Percentiles rank a stretch among this genome's conserved stretches.
Conservation (phyloP, 352 stramenopile genomes). For the Phytopythium mirpurense region DNA sequence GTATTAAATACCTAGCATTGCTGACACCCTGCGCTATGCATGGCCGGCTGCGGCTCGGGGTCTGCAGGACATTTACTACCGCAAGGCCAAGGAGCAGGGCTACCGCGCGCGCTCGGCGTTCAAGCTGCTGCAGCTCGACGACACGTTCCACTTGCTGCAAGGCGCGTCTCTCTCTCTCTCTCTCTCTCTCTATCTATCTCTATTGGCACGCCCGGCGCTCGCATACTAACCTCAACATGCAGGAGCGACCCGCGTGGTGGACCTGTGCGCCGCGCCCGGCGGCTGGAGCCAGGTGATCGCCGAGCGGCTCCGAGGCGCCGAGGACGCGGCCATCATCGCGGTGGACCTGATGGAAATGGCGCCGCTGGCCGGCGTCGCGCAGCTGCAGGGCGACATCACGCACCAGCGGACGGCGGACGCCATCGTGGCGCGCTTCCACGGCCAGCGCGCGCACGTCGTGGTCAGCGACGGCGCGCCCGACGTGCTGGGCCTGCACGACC, state of each 20-base stretch:
- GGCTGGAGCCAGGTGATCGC: conserved; percentile 86
- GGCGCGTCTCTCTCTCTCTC: conserved; percentile 9
- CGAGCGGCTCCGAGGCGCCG: conserved; percentile 45
- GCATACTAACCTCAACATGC: too few relatives aligned
- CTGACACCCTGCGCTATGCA: too few relatives aligned
- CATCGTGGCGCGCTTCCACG: conserved; percentile 63
- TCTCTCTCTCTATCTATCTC: background rate
- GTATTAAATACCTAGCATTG: too few relatives aligned
- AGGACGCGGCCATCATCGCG: conserved; percentile 43
- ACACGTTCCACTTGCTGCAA: conserved; percentile 95
- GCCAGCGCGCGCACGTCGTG: conserved; percentile 94
- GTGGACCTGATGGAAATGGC: conserved; percentile 96
- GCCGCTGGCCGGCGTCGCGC: conserved; percentile 83
- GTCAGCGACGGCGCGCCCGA: conserved; percentile 99
- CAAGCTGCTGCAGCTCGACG: conserved; percentile 99
- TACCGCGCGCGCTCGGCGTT: conserved; percentile 97
- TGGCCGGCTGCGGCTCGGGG: background rate
- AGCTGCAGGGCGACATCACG: conserved; percentile 82
- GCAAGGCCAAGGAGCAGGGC: conserved; percentile 90
- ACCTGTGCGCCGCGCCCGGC: conserved; percentile 79
- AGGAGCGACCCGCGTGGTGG: conserved; percentile 77
- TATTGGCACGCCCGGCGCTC: too few relatives aligned
- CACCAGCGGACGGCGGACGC: conserved; percentile 64
- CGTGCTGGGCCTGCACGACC: conserved; percentile 84
- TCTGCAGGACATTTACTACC: conserved; percentile 89